Evolutionary conservation across 2,329 filamentous ascomycete genomes (phyloP), one percentile per base, ranked within the genome.

Genomic region (Fusarium lateritium): DNA sequence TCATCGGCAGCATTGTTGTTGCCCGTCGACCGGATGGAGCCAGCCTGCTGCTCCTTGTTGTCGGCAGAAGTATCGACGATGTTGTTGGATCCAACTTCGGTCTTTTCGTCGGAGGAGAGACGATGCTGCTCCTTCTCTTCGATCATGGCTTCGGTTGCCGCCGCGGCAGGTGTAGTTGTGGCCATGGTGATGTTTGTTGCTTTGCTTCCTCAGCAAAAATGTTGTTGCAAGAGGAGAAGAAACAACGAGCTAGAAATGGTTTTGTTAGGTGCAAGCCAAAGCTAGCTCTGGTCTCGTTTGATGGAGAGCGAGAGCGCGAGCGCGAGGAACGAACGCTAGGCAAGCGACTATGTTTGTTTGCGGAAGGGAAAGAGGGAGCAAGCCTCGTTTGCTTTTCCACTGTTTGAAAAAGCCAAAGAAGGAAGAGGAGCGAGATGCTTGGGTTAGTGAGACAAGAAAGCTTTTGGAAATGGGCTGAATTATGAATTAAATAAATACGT

Each of bases 91-190:
- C 67, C 76, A 46, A 75, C 74, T 51, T 78, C 77, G 7, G 77
- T 78, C 65, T 71, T 76, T 54, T 78, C 73, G 22, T 75, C 76
- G 14, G 72, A 58, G 14, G 76, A 78, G 44, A 74, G 67, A 62
- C 60, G 71, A 63, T 65, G 28, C 28, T 31, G 28, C 28, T 31
- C 28, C 28, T 31, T 73, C 31, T 74, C 68, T 28, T 75, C 69
- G n/a, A 62, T 14, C 54, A 53, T 49, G 55, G 62, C 56, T 39
- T 60, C 51, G 19, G 68, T 63, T 28, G 72, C 60, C 51, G 62
- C 67, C 59, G 56, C 46, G 17, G 58, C 51, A 10, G 60, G 54
- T 22, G 56, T 65, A n/a, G 61, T 65, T 7, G 67, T 62, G 19
- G 65, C 57, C 65, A 71, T 71, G 40, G 13, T 21, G 33, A 17